Evolutionary conservation across 306 rosid species (phyloP).

Genomic region (Malus asiatica): DNA sequence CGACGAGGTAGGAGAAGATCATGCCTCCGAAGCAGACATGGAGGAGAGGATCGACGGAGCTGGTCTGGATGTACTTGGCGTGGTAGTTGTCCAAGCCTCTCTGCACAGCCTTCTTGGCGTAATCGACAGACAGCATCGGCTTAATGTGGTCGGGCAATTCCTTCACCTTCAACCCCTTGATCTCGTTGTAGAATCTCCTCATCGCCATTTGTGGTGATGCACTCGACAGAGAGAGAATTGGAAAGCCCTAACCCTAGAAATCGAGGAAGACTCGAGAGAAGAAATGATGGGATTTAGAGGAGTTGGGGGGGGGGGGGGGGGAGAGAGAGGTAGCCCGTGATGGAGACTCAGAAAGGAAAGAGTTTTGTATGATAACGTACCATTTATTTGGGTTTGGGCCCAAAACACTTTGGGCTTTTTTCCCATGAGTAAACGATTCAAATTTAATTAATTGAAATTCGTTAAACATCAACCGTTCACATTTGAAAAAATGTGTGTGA

Average conservation of each 20-base stretch:
- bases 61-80: conserved; percentile 69
- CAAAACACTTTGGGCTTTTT: background rate
- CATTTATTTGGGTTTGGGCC: background rate
- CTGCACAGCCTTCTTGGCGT: conserved; percentile 35
- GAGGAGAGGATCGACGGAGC: conserved; percentile 41
- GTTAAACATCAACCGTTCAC: no score
- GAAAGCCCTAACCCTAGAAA: conserved; percentile 30
- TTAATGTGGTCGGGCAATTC: conserved; percentile 57
- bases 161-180: conserved; percentile 55
- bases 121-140: conserved; percentile 49
- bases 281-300: background rate
- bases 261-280: background rate
- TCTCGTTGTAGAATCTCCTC: conserved; percentile 59
- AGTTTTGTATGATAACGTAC: background rate
- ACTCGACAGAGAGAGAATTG: background rate
- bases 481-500: no score
- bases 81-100: conserved; percentile 58
- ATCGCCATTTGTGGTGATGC: conserved; percentile 35
- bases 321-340: background rate
- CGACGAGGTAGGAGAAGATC: conserved; percentile 66
- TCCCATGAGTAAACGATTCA: no score
- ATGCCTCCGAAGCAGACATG: conserved; percentile 79
- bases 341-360: background rate
- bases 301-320: no score
- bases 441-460: no score